These are phyloP conservation scores for Calocera cornea DNA, from an alignment of 768 basidiomycete species.

Conservation along the genomic window DNA sequence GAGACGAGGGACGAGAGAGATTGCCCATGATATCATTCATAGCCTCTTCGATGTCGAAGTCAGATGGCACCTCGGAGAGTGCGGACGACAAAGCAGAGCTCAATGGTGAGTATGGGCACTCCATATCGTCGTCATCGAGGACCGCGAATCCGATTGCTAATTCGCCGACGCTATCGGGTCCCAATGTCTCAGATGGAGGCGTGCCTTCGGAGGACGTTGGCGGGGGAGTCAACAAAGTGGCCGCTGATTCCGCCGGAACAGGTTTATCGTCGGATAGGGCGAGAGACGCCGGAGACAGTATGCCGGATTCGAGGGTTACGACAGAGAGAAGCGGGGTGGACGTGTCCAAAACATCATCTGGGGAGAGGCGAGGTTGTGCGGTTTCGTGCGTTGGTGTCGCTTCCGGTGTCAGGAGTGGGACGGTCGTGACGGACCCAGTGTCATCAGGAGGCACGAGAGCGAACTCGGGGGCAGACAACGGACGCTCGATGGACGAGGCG, in stretches of 20 bases:
- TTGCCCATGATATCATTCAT: not conserved
- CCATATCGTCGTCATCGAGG: not conserved
- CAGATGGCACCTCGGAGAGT: not conserved
- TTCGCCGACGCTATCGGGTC: not conserved
- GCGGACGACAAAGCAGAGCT: not conserved
- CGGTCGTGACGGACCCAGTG: not conserved
- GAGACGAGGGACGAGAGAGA: not conserved
- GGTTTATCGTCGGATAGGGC: not conserved
- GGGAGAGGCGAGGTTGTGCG: not conserved
- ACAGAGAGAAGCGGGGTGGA: not conserved
- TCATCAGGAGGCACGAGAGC: not conserved
- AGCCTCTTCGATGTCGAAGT: not conserved
- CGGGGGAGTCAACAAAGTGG: not conserved
- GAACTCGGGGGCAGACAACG: not conserved
- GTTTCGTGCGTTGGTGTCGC: not conserved
- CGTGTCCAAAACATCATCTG: not conserved
- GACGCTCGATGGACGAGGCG: slow-evolving; percentile 12
- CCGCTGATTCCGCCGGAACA: not conserved
- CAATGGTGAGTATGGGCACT: not conserved
- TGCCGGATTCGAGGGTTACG: not conserved
- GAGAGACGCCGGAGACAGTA: not conserved
- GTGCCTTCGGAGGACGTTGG: not conserved
- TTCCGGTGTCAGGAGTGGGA: not conserved
- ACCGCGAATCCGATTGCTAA: not conserved
- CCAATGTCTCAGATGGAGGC: not conserved